A percentile compares a stretch with the other conserved stretches of the same genome.
These are phyloP conservation scores for Xylariales sp. DNA, from an alignment of 2,329 filamentous ascomycete genomes.

Conservation along the genomic window DNA sequence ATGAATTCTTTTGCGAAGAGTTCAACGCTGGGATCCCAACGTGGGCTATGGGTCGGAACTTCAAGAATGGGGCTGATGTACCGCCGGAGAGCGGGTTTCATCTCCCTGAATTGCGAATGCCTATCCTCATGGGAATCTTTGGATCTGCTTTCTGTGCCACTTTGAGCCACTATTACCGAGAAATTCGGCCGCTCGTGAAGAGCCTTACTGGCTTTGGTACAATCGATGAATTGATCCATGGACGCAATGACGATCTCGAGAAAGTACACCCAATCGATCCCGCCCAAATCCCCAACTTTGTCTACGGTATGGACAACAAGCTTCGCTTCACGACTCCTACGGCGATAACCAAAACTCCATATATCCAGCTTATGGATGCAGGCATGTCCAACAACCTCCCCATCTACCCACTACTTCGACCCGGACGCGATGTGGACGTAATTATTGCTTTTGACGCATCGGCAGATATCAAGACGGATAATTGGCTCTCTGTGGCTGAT, in stretches of 20 bases:
- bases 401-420: slow-evolving; percentile 87
- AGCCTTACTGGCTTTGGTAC: slow-evolving; percentile 70
- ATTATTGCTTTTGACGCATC: slow-evolving; percentile 92
- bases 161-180: slow-evolving; percentile 91
- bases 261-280: slow-evolving; percentile 96
- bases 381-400: slow-evolving; percentile 99
- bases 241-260: slow-evolving; percentile 75
- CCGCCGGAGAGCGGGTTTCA: slow-evolving; percentile 62
- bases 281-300: slow-evolving; percentile 85
- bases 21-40: slow-evolving; percentile 88
- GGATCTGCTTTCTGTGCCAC: slow-evolving; percentile 96
- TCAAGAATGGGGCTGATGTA: slow-evolving; percentile 66
- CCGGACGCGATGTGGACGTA: slow-evolving; percentile 83
- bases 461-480: slow-evolving; percentile 87
- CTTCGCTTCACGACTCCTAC: slow-evolving; percentile 75
- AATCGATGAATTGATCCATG: slow-evolving; percentile 78
- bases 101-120: slow-evolving; percentile 78
- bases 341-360: slow-evolving; percentile 64
- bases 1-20: slow-evolving; percentile 94
- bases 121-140: slow-evolving; percentile 89
- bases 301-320: slow-evolving; percentile 71
- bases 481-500: slow-evolving; percentile 92
- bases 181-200: slow-evolving; percentile 78
- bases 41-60: slow-evolving; percentile 85
- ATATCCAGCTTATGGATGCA: slow-evolving; percentile 88